Conservation (phyloP, 768 basidiomycete species). For the Serendipita sp. region DNA sequence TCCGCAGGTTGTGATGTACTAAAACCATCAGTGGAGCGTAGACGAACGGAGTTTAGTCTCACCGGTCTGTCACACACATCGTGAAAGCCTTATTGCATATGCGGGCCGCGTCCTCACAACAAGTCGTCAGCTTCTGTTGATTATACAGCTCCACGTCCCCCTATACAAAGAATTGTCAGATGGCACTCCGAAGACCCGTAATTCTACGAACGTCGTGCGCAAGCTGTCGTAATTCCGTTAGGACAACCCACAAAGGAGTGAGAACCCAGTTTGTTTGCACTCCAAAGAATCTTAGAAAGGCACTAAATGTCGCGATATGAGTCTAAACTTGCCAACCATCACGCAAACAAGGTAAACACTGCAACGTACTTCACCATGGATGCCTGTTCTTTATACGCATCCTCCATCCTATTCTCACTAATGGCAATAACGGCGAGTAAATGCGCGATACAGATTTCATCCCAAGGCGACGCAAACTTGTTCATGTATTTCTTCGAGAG, state of each 20-base stretch:
- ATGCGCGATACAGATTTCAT: slow-evolving; percentile 73
- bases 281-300: slow-evolving; percentile 66
- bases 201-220: slow-evolving; percentile 54
- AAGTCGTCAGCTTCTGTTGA: slow-evolving; percentile 39
- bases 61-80: slow-evolving; percentile 75
- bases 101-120: slow-evolving; percentile 77
- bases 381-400: slow-evolving; percentile 71
- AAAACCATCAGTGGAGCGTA: background rate
- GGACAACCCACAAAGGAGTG: slow-evolving; percentile 62
- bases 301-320: slow-evolving; percentile 22
- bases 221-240: slow-evolving; percentile 68
- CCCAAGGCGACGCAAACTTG: slow-evolving; percentile 60
- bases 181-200: slow-evolving; percentile 22
- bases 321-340: background rate
- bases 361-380: slow-evolving; percentile 54
- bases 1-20: slow-evolving; percentile 55
- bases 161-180: slow-evolving; percentile 37
- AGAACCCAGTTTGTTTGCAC: slow-evolving; percentile 77
- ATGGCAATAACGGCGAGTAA: slow-evolving; percentile 58
- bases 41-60: slow-evolving; percentile 11
- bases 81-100: slow-evolving; percentile 82
- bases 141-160: slow-evolving; percentile 23
- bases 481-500: slow-evolving; percentile 34
- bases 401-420: slow-evolving; percentile 45
- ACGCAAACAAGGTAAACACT: background rate